These are phyloP conservation scores for Abelmoschus esculentus DNA, from an alignment of 345 rosid species.

Conservation along the genomic window DNA sequence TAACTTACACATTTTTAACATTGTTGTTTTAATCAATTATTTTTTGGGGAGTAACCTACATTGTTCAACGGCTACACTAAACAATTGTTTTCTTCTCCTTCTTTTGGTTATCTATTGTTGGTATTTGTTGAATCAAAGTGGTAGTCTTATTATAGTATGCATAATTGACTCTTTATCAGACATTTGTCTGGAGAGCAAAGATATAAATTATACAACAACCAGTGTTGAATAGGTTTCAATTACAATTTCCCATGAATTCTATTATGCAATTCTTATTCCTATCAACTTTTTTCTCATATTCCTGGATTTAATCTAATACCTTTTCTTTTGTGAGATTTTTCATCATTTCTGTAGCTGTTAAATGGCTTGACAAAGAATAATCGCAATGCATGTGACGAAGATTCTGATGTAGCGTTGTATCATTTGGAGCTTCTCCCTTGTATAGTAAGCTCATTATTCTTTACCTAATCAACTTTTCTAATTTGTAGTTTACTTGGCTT, in stretches of 20 bases:
- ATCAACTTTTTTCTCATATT: neutral
- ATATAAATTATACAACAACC: neutral
- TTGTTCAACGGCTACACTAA: too few species aligned
- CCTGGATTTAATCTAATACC: neutral
- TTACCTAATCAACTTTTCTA: neutral
- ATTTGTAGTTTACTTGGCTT: neutral
- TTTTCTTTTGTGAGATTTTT: slow-evolving; percentile 30
- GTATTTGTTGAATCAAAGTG: neutral
- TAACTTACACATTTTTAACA: neutral
- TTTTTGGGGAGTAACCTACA: neutral
- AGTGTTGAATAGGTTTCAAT: neutral
- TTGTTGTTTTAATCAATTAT: too few species aligned
- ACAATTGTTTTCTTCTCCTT: neutral
- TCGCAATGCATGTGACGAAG: slow-evolving; percentile 24
- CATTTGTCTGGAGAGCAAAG: neutral
- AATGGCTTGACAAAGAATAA: slow-evolving; percentile 47
- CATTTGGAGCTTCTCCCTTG: slow-evolving; percentile 43
- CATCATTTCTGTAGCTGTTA: slow-evolving; percentile 44
- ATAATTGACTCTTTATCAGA: neutral
- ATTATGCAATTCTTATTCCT: neutral
- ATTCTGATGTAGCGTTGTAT: slow-evolving; percentile 53
- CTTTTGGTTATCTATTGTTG: neutral
- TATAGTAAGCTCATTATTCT: slow-evolving; percentile 37
- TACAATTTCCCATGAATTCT: neutral
- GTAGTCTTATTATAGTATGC: slow-evolving; percentile 1